phyloP scores from a whole-genome alignment of 2,329 filamentous ascomycete species.

The Ascochyta fabae region DNA sequence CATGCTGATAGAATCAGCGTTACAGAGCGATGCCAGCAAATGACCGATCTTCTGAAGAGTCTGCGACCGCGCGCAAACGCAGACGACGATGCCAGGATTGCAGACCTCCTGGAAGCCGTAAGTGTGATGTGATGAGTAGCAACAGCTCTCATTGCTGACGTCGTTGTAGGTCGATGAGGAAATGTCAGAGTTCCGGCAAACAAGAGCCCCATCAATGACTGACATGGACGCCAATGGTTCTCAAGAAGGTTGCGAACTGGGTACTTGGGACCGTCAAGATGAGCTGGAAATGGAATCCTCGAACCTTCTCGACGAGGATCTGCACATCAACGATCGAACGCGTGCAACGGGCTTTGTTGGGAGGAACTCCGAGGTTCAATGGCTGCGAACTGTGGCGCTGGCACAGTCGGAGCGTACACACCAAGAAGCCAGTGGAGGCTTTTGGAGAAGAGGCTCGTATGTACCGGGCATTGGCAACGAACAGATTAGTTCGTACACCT shows the following conservation, averaged over 20 bases:
- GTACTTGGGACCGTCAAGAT: constrained; percentile 16
- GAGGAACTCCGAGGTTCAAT: constrained; percentile 42
- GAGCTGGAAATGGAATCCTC: constrained; percentile 26
- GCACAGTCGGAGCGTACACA: constrained; percentile 29
- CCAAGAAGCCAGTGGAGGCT: constrained; percentile 9
- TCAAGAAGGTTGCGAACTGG: constrained; percentile 14
- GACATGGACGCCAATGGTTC: constrained; percentile 30
- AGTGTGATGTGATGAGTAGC: neutral
- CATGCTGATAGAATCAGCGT: constrained; percentile 32
- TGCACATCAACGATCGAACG: constrained; percentile 32
- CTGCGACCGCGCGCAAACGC: constrained; percentile 25
- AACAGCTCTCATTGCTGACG: constrained; percentile 12
- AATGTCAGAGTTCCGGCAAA: constrained; percentile 26
- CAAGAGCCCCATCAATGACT: constrained; percentile 21
- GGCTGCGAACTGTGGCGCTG: constrained; percentile 36
- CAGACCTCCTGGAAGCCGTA: constrained; percentile 33
- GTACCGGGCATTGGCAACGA: constrained; percentile 20
- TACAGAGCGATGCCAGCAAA: constrained; percentile 37
- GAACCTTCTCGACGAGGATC: constrained; percentile 39
- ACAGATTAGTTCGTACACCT: constrained; percentile 41
- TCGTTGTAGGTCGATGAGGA: constrained; percentile 36
- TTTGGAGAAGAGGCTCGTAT: constrained; percentile 16
- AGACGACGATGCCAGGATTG: constrained; percentile 32
- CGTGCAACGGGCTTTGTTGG: constrained; percentile 45
- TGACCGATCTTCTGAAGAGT: constrained; percentile 32